phyloP scores from a whole-genome alignment of 2,329 filamentous ascomycete species.

The Neonectria faginata region DNA sequence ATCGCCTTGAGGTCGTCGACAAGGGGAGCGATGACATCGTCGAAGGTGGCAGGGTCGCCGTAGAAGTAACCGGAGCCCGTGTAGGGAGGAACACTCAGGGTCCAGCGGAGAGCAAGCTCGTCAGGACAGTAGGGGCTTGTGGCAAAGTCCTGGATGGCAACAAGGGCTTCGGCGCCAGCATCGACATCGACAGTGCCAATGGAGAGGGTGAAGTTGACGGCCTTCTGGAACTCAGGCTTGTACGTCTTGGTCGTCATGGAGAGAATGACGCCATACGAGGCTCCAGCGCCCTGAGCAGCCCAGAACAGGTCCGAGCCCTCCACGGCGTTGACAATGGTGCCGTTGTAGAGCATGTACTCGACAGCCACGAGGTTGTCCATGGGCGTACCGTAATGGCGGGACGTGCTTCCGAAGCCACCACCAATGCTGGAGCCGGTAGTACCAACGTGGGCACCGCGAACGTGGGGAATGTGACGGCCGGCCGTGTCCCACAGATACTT shows the following conservation, averaged over 20 bases:
- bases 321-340: conserved; percentile 38
- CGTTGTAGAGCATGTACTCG: conserved; percentile 44
- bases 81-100: conserved; percentile 29
- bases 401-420: conserved; percentile 40
- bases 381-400: conserved; percentile 34
- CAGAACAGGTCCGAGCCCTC: conserved; percentile 41
- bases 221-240: conserved; percentile 37
- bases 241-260: conserved; percentile 41
- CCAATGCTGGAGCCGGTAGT: conserved; percentile 41
- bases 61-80: conserved; percentile 42
- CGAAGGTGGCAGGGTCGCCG: conserved; percentile 39
- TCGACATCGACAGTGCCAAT: conserved; percentile 32
- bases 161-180: conserved; percentile 33
- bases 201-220: conserved; percentile 39
- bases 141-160: conserved; percentile 41
- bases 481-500: conserved; percentile 44
- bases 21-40: conserved; percentile 31
- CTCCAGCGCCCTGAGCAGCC: conserved; percentile 40
- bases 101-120: conserved; percentile 42
- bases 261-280: conserved; percentile 41
- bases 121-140: conserved; percentile 33
- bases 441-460: conserved; percentile 41
- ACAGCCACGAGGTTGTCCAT: conserved; percentile 40
- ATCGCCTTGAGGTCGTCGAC: conserved; percentile 31
- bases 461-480: conserved; percentile 42